Base-by-base conservation (phyloP, 1,139 yeast genomes). In the Pichia sp. region DNA sequence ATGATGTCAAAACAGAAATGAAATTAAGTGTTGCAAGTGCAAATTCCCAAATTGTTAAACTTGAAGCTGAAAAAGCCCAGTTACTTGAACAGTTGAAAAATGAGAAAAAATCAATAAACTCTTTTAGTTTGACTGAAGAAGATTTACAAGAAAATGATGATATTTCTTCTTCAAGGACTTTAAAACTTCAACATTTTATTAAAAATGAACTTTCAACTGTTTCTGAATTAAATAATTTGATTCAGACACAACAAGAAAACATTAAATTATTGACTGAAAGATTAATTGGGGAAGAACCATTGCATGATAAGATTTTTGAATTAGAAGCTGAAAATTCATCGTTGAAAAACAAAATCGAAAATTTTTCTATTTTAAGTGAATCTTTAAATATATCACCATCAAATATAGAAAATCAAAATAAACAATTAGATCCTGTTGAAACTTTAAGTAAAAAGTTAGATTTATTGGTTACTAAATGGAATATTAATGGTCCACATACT, bases 151-250 rank as follows among this genome's bases (percentile, higher is more conserved):
- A 39, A 20, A 7, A 4, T 8, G 11, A 24, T 9, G 28, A 29
- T n/a, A 20, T 33, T 25, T 12, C 23, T 30, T 23, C 33, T n/a
- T 42, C 41, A 23, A 43, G 48, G 35, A 33, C 40, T 36, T 3
- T n/a, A 9, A 23, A 34, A 27, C 24, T 42, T 30, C 26, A 45
- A 37, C 11, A 79, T 3, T 67, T 80, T 43, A 72, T 82, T 67
- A 68, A 74, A 46, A 69, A 74, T 39, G 81, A 79, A 54, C 67
- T 82, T 47, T 65, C 75, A 4, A 78, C 78, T 47, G 65, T 81
- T 38, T 66, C 73, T 8, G 69, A 70, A 30, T 64, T 83, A 58
- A 83, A 81, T 57, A 66, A 68, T 35, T 60, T 83, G 26, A 71
- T 83, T 35, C 70, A 74, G 53, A 63, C 65, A 6, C 89, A 82